phyloP scores from a whole-genome alignment of 352 stramenopile genomes.

The Blastocystis sp. region DNA sequence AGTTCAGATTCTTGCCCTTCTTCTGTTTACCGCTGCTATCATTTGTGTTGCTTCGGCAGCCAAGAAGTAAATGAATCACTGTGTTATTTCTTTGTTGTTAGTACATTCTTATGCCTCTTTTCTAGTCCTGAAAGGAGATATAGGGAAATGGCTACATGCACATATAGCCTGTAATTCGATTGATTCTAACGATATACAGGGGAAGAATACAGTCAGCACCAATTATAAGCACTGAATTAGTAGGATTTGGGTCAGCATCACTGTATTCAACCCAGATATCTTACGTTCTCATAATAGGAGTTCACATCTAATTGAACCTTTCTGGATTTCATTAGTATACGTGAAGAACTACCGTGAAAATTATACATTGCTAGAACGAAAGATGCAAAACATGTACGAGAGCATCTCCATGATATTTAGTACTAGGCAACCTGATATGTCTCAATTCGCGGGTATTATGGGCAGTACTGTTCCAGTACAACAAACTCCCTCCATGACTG shows the following conservation, averaged over 20 bases:
- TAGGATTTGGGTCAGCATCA: conserved; percentile 32
- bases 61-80: background rate
- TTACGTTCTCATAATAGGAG: conserved; percentile 33
- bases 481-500: conserved; percentile 9
- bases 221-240: conserved; percentile 33
- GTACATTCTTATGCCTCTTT: no score
- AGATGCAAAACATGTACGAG: conserved; percentile 55
- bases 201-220: background rate
- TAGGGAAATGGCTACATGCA: background rate
- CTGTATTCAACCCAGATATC: conserved; percentile 32
- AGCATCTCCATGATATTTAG: background rate
- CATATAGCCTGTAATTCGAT: background rate
- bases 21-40: conserved; percentile 53
- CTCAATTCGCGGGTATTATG: conserved; percentile 1
- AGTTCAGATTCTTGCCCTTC: conserved; percentile 31
- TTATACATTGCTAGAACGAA: conserved; percentile 40
- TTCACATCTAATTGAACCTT: conserved; percentile 16
- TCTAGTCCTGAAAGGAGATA: background rate
- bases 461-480: background rate
- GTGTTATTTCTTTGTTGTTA: no score
- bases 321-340: conserved; percentile 15
- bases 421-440: conserved; percentile 18
- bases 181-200: background rate
- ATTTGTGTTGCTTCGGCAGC: conserved; percentile 3
- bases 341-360: background rate